These are phyloP conservation scores for Fusarium multiceps DNA, from an alignment of 2,329 filamentous ascomycete genomes.

Conservation along the genomic window DNA sequence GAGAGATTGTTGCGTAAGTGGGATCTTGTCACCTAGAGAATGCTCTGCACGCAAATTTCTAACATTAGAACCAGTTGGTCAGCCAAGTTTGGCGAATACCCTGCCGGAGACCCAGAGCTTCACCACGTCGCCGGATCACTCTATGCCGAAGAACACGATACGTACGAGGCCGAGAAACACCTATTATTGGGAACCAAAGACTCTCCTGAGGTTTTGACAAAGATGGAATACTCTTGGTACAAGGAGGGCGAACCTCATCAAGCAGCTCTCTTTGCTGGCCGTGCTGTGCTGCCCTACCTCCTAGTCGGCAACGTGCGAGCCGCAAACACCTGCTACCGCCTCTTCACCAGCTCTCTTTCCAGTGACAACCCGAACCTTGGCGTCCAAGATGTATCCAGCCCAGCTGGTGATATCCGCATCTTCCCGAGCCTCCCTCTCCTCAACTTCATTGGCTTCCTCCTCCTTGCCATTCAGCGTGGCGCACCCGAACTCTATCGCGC, in stretches of 20 bases:
- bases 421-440: constrained; percentile 93
- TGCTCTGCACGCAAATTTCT: background rate
- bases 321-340: constrained; percentile 82
- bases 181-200: constrained; percentile 89
- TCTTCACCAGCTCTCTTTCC: constrained; percentile 61
- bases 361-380: constrained; percentile 65
- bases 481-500: constrained; percentile 82
- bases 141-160: constrained; percentile 92
- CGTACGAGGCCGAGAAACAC: constrained; percentile 93
- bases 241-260: constrained; percentile 87
- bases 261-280: constrained; percentile 85
- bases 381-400: constrained; percentile 83
- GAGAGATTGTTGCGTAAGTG: constrained; percentile 80
- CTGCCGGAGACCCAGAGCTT: constrained; percentile 91
- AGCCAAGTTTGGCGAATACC: constrained; percentile 83
- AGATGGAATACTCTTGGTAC: constrained; percentile 95
- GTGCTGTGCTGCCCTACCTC: constrained; percentile 90
- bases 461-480: constrained; percentile 85
- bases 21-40: background rate
- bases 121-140: constrained; percentile 91
- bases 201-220: constrained; percentile 81
- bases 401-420: constrained; percentile 78
- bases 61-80: constrained; percentile 72
- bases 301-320: constrained; percentile 90
- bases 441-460: constrained; percentile 89